Evolutionary conservation across 1,139 yeast species (phyloP).

Genomic region (Debaryomycetaceae sp.): DNA sequence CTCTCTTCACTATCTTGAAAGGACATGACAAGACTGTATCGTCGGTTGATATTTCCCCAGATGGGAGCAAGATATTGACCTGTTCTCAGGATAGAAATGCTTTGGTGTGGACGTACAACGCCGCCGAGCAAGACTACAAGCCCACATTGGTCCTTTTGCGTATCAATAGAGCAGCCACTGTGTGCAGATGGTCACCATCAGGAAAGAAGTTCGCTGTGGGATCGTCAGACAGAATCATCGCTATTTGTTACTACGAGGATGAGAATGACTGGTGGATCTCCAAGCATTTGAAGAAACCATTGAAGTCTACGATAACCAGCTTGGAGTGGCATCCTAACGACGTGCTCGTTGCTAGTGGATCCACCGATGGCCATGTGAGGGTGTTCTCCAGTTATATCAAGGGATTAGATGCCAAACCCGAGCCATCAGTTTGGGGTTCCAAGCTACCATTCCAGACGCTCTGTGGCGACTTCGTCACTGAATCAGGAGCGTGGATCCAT

Average conservation of each 20-base stretch:
- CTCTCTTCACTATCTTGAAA: conserved; percentile 56
- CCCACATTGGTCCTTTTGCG: conserved; percentile 91
- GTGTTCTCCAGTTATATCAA: conserved; percentile 93
- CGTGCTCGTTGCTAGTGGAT: conserved; percentile 84
- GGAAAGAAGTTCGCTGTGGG: conserved; percentile 97
- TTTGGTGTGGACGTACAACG: conserved; percentile 82
- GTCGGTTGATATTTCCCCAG: conserved; percentile 85
- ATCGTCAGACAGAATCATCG: conserved; percentile 89
- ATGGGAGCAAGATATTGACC: conserved; percentile 82
- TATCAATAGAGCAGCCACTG: conserved; percentile 92
- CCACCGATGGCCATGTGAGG: conserved; percentile 92
- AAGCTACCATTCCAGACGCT: conserved; percentile 93
- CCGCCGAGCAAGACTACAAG: conserved; percentile 50
- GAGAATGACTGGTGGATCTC: conserved; percentile 99
- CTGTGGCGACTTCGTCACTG: conserved; percentile 77
- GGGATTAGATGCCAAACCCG: conserved; percentile 83
- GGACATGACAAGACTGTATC: conserved; percentile 96
- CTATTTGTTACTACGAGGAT: conserved; percentile 92
- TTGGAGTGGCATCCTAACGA: conserved; percentile 95
- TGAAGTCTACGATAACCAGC: conserved; percentile 80
- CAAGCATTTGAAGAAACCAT: conserved; percentile 90
- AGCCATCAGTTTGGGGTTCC: conserved; percentile 86
- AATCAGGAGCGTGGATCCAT: conserved; percentile 89
- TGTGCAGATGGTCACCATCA: conserved; percentile 89
- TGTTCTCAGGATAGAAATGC: conserved; percentile 99